phyloP scores from a whole-genome alignment of 2,329 filamentous ascomycete species.

The Trichocomaceae sp. region DNA sequence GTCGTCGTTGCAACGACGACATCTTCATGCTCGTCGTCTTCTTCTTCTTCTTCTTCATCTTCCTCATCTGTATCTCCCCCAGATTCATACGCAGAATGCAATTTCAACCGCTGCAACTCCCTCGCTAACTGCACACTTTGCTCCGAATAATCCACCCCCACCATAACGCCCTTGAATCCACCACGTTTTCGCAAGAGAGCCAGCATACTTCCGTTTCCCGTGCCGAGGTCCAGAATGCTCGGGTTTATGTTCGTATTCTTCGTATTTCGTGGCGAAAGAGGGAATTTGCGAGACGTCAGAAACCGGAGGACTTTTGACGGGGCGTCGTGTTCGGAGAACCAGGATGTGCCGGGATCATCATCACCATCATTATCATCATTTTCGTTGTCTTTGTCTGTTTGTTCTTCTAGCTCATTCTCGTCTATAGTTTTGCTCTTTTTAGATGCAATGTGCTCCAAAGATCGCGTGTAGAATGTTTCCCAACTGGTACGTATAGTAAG shows the following conservation, averaged over 20 bases:
- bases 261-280: slow-evolving; percentile 35
- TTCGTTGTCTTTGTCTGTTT: slow-evolving; percentile 54
- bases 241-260: slow-evolving; percentile 14
- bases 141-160: slow-evolving; percentile 83
- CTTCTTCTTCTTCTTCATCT: slow-evolving; percentile 23
- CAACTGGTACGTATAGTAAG: slow-evolving; percentile 48
- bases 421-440: slow-evolving; percentile 15
- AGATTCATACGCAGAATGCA: slow-evolving; percentile 30
- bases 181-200: slow-evolving; percentile 65
- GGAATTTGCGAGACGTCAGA: slow-evolving; percentile 48
- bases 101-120: slow-evolving; percentile 47
- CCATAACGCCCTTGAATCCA: slow-evolving; percentile 60
- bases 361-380: slow-evolving; percentile 60
- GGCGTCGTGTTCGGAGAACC: slow-evolving; percentile 92
- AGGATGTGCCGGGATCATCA: slow-evolving; percentile 76
- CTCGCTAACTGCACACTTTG: slow-evolving; percentile 67
- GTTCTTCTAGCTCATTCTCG: slow-evolving; percentile 1
- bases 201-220: slow-evolving; percentile 89
- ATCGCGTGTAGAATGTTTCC: slow-evolving; percentile 48
- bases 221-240: slow-evolving; percentile 76
- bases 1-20: slow-evolving; percentile 14
- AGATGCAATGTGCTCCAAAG: slow-evolving; percentile 33
- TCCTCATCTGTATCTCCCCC: slow-evolving; percentile 15
- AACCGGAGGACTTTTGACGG: slow-evolving; percentile 71
- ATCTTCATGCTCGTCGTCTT: slow-evolving; percentile 23